These are phyloP conservation scores for Dentipellis sp. DNA, from an alignment of 768 basidiomycete species.

Conservation along the genomic window DNA sequence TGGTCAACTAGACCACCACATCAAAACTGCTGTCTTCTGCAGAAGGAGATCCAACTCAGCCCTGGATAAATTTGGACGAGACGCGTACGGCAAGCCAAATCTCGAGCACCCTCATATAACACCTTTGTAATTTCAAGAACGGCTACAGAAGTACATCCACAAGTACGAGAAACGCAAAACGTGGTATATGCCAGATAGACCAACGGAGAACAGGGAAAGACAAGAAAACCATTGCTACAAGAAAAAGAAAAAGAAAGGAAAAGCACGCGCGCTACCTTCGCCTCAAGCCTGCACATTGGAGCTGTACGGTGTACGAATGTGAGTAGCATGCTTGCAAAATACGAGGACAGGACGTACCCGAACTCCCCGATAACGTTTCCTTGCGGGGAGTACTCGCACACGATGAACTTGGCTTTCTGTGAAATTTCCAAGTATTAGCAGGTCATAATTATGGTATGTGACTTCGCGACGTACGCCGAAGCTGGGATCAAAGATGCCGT, in stretches of 20 bases:
- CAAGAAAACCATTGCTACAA: neutral
- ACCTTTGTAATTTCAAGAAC: too few species aligned
- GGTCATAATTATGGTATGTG: neutral
- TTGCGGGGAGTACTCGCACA: constrained; percentile 59
- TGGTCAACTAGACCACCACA: too few species aligned
- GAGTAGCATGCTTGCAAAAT: neutral
- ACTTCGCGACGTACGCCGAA: constrained; percentile 37
- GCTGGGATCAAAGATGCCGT: constrained; percentile 38
- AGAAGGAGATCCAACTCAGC: too few species aligned
- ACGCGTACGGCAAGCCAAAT: too few species aligned
- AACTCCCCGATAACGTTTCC: constrained; percentile 62
- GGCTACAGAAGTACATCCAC: too few species aligned
- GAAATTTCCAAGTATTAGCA: constrained; percentile 1
- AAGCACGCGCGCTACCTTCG: neutral
- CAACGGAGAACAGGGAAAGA: too few species aligned
- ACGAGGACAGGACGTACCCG: constrained; percentile 31
- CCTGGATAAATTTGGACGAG: too few species aligned
- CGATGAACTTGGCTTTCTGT: constrained; percentile 48
- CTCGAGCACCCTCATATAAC: too few species aligned
- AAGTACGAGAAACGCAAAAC: too few species aligned
- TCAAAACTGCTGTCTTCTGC: too few species aligned
- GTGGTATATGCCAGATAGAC: too few species aligned
- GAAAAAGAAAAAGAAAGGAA: neutral
- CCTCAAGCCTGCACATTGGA: constrained; percentile 23
- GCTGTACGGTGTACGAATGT: constrained; percentile 9